Evolutionary conservation across 768 basidiomycete genomes (phyloP).

Genomic region (Lentinula guzmanii): DNA sequence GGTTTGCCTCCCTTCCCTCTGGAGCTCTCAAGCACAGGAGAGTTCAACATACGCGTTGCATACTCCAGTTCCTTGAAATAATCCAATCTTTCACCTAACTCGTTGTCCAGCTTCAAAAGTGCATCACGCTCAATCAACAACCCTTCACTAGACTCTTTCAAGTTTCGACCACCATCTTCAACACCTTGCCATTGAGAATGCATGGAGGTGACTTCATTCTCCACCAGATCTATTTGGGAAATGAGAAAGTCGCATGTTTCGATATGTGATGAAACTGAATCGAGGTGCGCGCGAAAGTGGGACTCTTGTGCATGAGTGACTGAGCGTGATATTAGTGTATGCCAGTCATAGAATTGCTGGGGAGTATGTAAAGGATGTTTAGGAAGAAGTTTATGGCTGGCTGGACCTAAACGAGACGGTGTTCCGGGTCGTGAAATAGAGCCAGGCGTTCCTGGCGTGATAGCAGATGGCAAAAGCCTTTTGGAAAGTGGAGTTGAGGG

Average conservation of each 20-base stretch:
- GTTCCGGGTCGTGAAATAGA: constrained; percentile 33
- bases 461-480: constrained; percentile 22
- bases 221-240: constrained; percentile 67
- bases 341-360: constrained; percentile 98
- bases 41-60: constrained; percentile 89
- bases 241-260: constrained; percentile 72
- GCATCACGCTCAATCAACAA: constrained; percentile 88
- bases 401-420: constrained; percentile 27
- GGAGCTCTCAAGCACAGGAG: constrained; percentile 37
- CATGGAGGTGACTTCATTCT: constrained; percentile 74
- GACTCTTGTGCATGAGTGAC: constrained; percentile 93
- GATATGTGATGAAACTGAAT: constrained; percentile 69
- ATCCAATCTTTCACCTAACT: constrained; percentile 73
- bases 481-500: constrained; percentile 32
- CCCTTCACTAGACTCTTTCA: constrained; percentile 89
- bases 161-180: constrained; percentile 85
- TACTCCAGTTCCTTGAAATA: constrained; percentile 95
- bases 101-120: constrained; percentile 73
- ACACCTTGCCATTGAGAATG: constrained; percentile 80
- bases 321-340: constrained; percentile 79
- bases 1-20: constrained; percentile 51
- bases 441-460: constrained; percentile 8
- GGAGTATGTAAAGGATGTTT: constrained; percentile 79
- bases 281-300: constrained; percentile 83
- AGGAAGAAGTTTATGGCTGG: constrained; percentile 60